Base-by-base conservation (phyloP, 225 moss, liverwort and hornwort genomes). In the Bryum argenteum region DNA sequence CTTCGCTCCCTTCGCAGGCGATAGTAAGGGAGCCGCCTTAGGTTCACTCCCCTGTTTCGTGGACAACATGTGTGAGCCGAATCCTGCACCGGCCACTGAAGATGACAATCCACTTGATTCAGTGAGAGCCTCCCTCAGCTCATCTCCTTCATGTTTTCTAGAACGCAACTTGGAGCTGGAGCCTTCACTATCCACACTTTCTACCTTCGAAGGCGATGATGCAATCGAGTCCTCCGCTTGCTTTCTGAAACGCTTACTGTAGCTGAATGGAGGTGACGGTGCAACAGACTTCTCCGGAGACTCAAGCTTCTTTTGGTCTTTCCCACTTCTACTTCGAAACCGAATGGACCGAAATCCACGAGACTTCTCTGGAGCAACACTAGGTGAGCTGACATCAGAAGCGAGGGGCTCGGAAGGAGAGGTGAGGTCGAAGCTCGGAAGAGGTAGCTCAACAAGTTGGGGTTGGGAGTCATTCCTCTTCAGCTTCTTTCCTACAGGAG, bases 331-430 rank as follows among this genome's bases (percentile, higher is more conserved):
- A 26, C 54, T 78, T 16, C 84, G 78, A 6, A 84, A 84, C 4
- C 75, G 74, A 28, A 75, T 72, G 14, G 84, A 78, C 54, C 81
- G 81, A 72, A 84, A 81, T 7, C 72, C 65, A 6, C 81, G 64
- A 43, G 50, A 12, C 39, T 81, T 84, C 71, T 64, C 81, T 20
- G 54, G 41, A 4, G 13, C 54, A n/a, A 21, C 1, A 26, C 43
- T 23, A 11, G 60, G 59, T 43, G 72, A 52, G 38, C n/a, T 7
- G 3, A 48, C 17, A 48, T 66, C 63, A 63, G 37, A 45, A 48
- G 28, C 56, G n/a, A 14, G 33, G 11, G 61, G 66, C 15, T 62
- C 78, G n/a, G n/a, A n/a, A 12, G 61, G 28, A 40, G 18, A 24
- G n/a, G 13, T 2, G 7, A 7, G 21, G 53, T 67, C 60, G 2